Percentiles rank a stretch among this genome's conserved stretches.
These are phyloP conservation scores for Tuber brumale DNA, from an alignment of 495 filamentous ascomycete species.

Conservation along the genomic window DNA sequence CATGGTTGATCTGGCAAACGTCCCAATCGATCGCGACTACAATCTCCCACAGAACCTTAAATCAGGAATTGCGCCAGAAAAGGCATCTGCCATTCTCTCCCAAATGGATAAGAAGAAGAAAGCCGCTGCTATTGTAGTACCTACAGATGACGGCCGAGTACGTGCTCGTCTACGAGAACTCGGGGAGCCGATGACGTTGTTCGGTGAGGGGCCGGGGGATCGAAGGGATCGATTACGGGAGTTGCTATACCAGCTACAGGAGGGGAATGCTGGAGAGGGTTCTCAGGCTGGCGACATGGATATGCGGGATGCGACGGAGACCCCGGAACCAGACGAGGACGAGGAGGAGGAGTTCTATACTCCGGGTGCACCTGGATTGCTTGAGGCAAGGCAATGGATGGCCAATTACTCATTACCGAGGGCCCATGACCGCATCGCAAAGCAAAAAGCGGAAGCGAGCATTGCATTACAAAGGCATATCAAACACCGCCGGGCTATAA, in stretches of 20 bases:
- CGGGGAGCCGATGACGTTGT: constrained; percentile 87
- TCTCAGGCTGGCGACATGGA: constrained; percentile 58
- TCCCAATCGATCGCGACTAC: constrained; percentile 85
- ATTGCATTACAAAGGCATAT: constrained; percentile 84
- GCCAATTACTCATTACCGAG: constrained; percentile 78
- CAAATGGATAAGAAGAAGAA: constrained; percentile 86
- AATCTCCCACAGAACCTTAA: constrained; percentile 59
- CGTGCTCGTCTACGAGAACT: constrained; percentile 72
- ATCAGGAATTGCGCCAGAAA: constrained; percentile 74
- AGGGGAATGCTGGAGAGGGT: constrained; percentile 51
- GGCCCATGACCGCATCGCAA: constrained; percentile 66
- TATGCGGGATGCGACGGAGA: constrained; percentile 51
- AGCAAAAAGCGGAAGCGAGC: constrained; percentile 68
- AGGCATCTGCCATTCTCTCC: constrained; percentile 77
- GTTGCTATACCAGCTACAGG: constrained; percentile 63
- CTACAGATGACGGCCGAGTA: constrained; percentile 87
- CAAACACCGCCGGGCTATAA: constrained; percentile 80
- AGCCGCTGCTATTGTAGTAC: constrained; percentile 86
- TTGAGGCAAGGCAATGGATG: constrained; percentile 72
- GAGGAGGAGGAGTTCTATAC: constrained; percentile 97
- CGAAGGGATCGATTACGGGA: constrained; percentile 80
- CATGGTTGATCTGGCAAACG: constrained; percentile 69
- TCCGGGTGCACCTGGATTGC: constrained; percentile 63
- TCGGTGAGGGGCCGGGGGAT: constrained; percentile 84
- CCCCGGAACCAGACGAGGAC: constrained; percentile 41